Conservation (phyloP, 2,329 filamentous ascomycete genomes). For the Emericellopsis atlantica region DNA sequence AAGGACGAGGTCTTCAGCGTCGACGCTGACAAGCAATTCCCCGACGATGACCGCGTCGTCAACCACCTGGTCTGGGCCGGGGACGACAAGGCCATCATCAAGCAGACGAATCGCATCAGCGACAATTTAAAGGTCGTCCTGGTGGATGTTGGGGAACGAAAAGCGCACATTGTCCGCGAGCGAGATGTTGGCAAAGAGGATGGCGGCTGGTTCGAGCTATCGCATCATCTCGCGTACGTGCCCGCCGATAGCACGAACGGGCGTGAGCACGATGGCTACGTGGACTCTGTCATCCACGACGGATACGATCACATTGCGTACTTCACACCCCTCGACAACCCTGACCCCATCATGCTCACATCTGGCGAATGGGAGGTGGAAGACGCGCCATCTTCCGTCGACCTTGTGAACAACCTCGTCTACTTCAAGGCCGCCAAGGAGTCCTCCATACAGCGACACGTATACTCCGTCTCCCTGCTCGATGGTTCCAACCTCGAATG, state of each 20-base stretch:
- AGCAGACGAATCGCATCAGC: conserved; percentile 89
- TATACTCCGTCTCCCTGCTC: conserved; percentile 73
- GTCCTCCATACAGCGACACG: conserved; percentile 76
- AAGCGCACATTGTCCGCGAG: conserved; percentile 66
- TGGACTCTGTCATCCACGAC: conserved; percentile 79
- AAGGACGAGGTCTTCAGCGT: conserved; percentile 72
- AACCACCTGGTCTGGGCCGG: conserved; percentile 90
- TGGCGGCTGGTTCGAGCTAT: conserved; percentile 94
- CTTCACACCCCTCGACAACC: conserved; percentile 76
- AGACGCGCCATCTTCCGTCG: conserved; percentile 69
- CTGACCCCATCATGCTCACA: conserved; percentile 75
- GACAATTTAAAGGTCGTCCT: conserved; percentile 81
- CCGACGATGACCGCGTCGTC: conserved; percentile 73
- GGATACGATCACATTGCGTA: conserved; percentile 88
- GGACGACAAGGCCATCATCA: conserved; percentile 64
- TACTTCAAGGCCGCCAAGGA: conserved; percentile 86
- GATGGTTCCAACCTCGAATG: conserved; percentile 46
- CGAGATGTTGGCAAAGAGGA: conserved; percentile 76
- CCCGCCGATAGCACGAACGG: conserved; percentile 70
- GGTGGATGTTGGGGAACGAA: conserved; percentile 62
- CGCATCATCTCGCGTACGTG: conserved; percentile 73
- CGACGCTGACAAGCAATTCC: conserved; percentile 63
- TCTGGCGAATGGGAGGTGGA: conserved; percentile 89
- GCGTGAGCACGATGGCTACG: conserved; percentile 73
- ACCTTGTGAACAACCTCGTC: conserved; percentile 73